Evolutionary conservation across 2,329 filamentous ascomycete genomes (phyloP), one percentile per base, ranked within the genome.

Genomic region (Trichoderma koningii): DNA sequence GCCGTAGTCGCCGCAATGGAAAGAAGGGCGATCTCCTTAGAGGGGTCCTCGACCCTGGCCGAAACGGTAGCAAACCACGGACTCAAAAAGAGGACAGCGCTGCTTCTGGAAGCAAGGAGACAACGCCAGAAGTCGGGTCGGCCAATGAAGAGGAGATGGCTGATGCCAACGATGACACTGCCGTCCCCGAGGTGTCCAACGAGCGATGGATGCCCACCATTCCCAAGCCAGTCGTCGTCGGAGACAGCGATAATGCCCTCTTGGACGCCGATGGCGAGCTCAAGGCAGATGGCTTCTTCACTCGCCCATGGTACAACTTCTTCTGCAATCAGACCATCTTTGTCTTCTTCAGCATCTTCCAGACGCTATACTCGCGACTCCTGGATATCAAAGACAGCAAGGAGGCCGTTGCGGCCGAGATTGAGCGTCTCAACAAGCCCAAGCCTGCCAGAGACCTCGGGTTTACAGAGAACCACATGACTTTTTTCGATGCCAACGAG

Each of bases 341-440:
- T 74, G 93, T 95, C 77, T 98, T 99, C 82, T 90, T 99, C 80
- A 91, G 90, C 70, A 89, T 97, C 67, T 95, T 99, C 75, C 88
- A 97, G 73, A 90, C 90, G n/a, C 81, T 99, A 5, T 98, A 97
- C 78, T 87, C 88, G 72, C 88, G 95, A 47, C 83, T 99, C 15
- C 82, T 89, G 68, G 90, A 90, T 67, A 87, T 98, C 76, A 98
- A 98, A 80, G 83, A 89, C 66, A 89, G 89, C 73, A 90, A 91
- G 71, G 83, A 85, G 3, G 85, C 88, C 51, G 93, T 96, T 10
- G 82, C 86, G 55, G 85, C 88, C 70, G 89, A 92, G 71, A 89
- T 97, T 45, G 81, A 84, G 28, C 89, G 92, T 21, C 87, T 92
- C 51, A 89, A 87, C 73, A 83, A 87, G 55, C 83, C 85, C 66